Percentiles rank a stretch among this genome's conserved stretches.
phyloP scores from a whole-genome alignment of 2,329 filamentous ascomycete genomes.

The Ophiostoma ulmi region DNA sequence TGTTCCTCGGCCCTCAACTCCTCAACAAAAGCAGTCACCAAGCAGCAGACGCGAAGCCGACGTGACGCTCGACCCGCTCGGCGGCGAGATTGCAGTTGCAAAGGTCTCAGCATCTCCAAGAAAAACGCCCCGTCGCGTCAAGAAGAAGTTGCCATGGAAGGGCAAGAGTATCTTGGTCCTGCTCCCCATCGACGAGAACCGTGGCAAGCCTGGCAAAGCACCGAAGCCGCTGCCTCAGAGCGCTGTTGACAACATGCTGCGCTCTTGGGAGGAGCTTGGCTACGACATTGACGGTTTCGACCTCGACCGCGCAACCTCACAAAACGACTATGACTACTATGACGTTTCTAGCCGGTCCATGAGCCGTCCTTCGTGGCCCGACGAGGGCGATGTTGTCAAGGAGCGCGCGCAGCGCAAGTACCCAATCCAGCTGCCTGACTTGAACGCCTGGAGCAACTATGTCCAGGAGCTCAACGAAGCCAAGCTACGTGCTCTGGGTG shows the following conservation, averaged over 20 bases:
- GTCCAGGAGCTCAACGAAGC: slow-evolving; percentile 80
- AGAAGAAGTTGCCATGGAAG: slow-evolving; percentile 69
- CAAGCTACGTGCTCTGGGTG: slow-evolving; percentile 85
- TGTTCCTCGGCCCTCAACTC: slow-evolving; percentile 10
- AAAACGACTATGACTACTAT: slow-evolving; percentile 29
- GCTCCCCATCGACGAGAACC: slow-evolving; percentile 61
- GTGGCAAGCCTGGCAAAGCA: slow-evolving; percentile 52
- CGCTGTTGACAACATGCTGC: slow-evolving; percentile 58
- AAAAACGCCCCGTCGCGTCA: slow-evolving; percentile 52
- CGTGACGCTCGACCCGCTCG: slow-evolving; percentile 14
- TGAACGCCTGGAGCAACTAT: slow-evolving; percentile 69
- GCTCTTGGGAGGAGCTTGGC: slow-evolving; percentile 62
- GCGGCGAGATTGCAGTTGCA: slow-evolving; percentile 20
- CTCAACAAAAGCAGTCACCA: slow-evolving; percentile 14
- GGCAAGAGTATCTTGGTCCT: slow-evolving; percentile 69
- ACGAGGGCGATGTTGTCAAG: slow-evolving; percentile 50
- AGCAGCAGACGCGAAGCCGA: slow-evolving; percentile 1
- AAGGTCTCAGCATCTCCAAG: slow-evolving; percentile 30
- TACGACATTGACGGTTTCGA: slow-evolving; percentile 67
- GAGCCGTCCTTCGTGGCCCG: slow-evolving; percentile 65
- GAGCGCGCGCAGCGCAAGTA: slow-evolving; percentile 52
- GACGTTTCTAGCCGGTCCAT: slow-evolving; percentile 48
- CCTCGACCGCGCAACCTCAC: slow-evolving; percentile 45
- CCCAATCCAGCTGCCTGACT: slow-evolving; percentile 63
- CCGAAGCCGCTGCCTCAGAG: slow-evolving; percentile 50